Evolutionary conservation across 2,329 filamentous ascomycete species (phyloP), one percentile per base, ranked within the genome.

Genomic region (Emmonsia crescens): DNA sequence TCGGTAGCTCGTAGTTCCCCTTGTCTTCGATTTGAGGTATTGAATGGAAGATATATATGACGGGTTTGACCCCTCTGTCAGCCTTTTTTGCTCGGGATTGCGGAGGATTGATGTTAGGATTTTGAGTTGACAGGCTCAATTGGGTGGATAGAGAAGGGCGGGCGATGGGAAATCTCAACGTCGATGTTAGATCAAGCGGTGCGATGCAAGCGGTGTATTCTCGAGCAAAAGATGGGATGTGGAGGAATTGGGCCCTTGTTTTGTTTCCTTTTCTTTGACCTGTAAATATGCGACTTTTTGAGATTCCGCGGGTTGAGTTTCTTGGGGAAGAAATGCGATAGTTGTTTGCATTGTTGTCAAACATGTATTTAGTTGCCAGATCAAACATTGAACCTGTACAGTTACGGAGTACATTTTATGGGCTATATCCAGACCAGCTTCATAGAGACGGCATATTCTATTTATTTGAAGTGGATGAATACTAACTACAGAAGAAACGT

Each of bases 281-380:
- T 40, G 10, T 40, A 40, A 19, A n/a, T n/a, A n/a, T 55, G 52
- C 52, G 52, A 36, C n/a, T 21, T 33, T 33, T 38, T 29, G 33
- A 12, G 27, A 42, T 42, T 40, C 36, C 36, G 5, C 31, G 1
- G 51, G 31, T 6, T n/a, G n/a, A n/a, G n/a, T n/a, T n/a, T n/a
- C n/a, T n/a, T n/a, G 72, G 70, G 70, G 60, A 57, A 60, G 10
- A 27, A 57, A 69, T 72, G 71, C 71, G 70, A 66, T 54, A 36
- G 27, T 29, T 63, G 62, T 63, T 63, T 63, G 62, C 55, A 61
- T 57, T 36, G 54, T 60, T 63, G 62, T 61, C 62, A 63, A 63
- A 63, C 62, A 63, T 21, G 6, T n/a, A 10, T 57, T 14, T 51
- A 24, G 49, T 49, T 52, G 54, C 40, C 46, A 42, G 33, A 29